phyloP scores from a whole-genome alignment of 768 basidiomycete species.

The Lactarius tabidus region DNA sequence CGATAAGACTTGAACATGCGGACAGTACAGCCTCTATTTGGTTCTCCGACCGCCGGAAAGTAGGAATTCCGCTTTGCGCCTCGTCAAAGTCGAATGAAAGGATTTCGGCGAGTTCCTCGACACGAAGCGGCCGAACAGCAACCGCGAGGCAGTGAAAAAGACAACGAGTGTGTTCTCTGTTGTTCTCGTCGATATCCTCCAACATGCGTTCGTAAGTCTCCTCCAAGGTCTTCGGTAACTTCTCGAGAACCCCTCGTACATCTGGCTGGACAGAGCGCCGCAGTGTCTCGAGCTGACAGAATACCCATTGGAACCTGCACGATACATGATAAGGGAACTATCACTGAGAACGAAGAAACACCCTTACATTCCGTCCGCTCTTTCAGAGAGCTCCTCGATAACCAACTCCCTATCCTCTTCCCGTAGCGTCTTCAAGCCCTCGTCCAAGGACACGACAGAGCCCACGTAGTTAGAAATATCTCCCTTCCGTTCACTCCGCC shows the following conservation, averaged over 20 bases:
- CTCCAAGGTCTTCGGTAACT: background rate
- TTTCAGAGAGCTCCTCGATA: background rate
- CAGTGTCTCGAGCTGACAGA: background rate
- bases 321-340: background rate
- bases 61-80: background rate
- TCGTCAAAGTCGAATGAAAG: background rate
- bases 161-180: background rate
- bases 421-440: background rate
- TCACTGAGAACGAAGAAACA: background rate
- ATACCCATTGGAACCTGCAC: background rate
- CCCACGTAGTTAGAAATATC: background rate
- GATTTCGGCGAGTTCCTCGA: constrained; percentile 1
- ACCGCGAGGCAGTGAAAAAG: constrained; percentile 3
- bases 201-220: background rate
- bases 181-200: background rate
- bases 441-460: background rate
- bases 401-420: background rate
- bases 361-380: background rate
- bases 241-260: background rate
- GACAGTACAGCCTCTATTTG: background rate
- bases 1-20: background rate
- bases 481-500: background rate
- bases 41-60: background rate
- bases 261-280: background rate
- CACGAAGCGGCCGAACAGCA: background rate